These are phyloP conservation scores for Medicago arabica DNA, from an alignment of 306 rosid genomes.

Conservation along the genomic window DNA sequence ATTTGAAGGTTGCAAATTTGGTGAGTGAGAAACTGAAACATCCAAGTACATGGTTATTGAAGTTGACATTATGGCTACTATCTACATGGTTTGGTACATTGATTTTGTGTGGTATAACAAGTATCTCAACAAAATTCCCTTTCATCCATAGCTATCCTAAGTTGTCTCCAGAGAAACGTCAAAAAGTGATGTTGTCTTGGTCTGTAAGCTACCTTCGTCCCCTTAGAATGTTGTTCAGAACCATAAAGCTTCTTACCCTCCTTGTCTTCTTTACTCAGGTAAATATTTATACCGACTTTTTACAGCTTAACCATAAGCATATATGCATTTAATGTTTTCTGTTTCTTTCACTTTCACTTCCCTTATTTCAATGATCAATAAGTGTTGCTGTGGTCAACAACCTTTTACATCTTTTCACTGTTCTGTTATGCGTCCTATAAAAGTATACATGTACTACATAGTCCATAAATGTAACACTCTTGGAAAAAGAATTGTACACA, in stretches of 20 bases:
- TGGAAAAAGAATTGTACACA: not conserved
- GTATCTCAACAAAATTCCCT: conserved; percentile 55
- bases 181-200: conserved; percentile 51
- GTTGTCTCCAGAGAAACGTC: conserved; percentile 47
- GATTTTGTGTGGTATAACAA: conserved; percentile 53
- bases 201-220: conserved; percentile 54
- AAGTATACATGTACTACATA: not conserved
- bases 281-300: not conserved
- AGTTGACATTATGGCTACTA: conserved; percentile 54
- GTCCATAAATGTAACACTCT: not conserved
- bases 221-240: conserved; percentile 55
- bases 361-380: conserved; percentile 3
- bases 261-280: conserved; percentile 80
- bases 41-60: conserved; percentile 57
- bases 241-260: conserved; percentile 63
- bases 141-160: conserved; percentile 56
- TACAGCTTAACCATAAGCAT: not conserved
- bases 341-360: not conserved
- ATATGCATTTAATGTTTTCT: not conserved
- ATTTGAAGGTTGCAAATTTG: conserved; percentile 54
- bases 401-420: not conserved
- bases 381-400: not conserved
- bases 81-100: conserved; percentile 79
- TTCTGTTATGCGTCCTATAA: not conserved
- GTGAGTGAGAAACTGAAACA: conserved; percentile 60